phyloP scores from a whole-genome alignment of 768 basidiomycete genomes.

The Pleurotus citrinopileatus region DNA sequence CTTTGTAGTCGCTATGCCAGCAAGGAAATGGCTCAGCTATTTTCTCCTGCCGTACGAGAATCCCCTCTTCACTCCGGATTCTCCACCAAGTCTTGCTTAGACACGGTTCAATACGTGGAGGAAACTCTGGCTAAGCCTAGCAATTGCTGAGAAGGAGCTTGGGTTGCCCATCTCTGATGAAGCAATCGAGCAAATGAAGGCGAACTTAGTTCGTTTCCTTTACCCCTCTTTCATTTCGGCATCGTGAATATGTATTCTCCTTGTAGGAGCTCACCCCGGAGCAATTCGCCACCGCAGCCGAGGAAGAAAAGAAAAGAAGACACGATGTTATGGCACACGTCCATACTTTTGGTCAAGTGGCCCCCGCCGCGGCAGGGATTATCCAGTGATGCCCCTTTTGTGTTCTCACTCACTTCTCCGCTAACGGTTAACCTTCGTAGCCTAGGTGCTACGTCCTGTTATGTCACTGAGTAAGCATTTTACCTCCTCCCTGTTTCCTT shows the following conservation, averaged over 20 bases:
- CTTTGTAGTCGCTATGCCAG: conserved; percentile 89
- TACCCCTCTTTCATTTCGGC: not conserved
- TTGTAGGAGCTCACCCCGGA: conserved; percentile 74
- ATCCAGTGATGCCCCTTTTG: conserved; percentile 73
- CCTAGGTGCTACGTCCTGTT: conserved; percentile 96
- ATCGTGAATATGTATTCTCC: conserved; percentile 2
- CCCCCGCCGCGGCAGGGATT: conserved; percentile 93
- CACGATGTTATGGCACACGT: conserved; percentile 99
- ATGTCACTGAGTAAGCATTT: conserved; percentile 87
- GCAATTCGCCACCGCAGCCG: conserved; percentile 89
- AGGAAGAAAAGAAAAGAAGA: conserved; percentile 94
- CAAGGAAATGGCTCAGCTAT: conserved; percentile 97
- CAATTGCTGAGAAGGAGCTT: conserved; percentile 94
- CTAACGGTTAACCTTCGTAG: conserved; percentile 31
- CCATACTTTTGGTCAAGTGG: conserved; percentile 92
- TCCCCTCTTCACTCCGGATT: not conserved
- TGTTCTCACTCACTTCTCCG: not conserved
- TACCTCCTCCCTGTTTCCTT: not conserved
- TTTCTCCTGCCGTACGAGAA: conserved; percentile 81
- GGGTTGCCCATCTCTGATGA: conserved; percentile 87
- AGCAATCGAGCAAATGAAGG: conserved; percentile 92
- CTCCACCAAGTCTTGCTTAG: conserved; percentile 36
- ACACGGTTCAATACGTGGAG: conserved; percentile 96
- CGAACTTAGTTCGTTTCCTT: conserved; percentile 74
- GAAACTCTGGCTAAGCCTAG: conserved; percentile 92